Evolutionary conservation across 495 filamentous ascomycete genomes (phyloP).

Genomic region (Tuber indicum): DNA sequence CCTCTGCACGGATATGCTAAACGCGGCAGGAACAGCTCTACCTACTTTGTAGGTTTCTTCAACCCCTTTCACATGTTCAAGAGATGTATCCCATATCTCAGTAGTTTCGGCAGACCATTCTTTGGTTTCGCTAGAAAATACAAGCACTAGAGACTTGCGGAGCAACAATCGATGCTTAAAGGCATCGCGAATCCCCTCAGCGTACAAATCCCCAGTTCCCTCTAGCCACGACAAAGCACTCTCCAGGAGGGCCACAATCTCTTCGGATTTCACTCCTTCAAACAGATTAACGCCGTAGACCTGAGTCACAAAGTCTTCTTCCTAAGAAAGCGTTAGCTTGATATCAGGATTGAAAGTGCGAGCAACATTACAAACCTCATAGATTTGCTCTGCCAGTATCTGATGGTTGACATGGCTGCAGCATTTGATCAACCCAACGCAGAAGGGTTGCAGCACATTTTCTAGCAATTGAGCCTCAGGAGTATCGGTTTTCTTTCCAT

Average conservation of each 20-base stretch:
- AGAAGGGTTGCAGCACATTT: slow-evolving; percentile 74
- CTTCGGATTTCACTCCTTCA: slow-evolving; percentile 52
- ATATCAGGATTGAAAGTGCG: not conserved
- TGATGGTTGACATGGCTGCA: slow-evolving; percentile 71
- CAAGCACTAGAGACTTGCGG: slow-evolving; percentile 56
- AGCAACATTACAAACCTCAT: slow-evolving; percentile 59
- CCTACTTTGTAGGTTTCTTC: slow-evolving; percentile 56
- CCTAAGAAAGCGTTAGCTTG: slow-evolving; percentile 51
- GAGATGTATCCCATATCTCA: slow-evolving; percentile 46
- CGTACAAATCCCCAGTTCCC: slow-evolving; percentile 45
- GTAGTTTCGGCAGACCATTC: slow-evolving; percentile 45
- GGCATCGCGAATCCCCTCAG: slow-evolving; percentile 52
- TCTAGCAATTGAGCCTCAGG: slow-evolving; percentile 52
- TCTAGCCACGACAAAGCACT: slow-evolving; percentile 55
- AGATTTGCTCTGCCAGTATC: slow-evolving; percentile 72
- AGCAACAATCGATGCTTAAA: slow-evolving; percentile 59
- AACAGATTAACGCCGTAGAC: slow-evolving; percentile 76
- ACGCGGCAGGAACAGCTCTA: slow-evolving; percentile 63
- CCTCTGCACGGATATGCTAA: slow-evolving; percentile 84
- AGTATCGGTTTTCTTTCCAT: slow-evolving; percentile 49
- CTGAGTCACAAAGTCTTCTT: slow-evolving; percentile 92
- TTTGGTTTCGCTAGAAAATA: slow-evolving; percentile 48
- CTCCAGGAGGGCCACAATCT: slow-evolving; percentile 56
- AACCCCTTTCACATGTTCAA: slow-evolving; percentile 49
- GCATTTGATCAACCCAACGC: slow-evolving; percentile 71